Evolutionary conservation across 768 basidiomycete genomes (phyloP).

Genomic region (Clathrus columnatus): DNA sequence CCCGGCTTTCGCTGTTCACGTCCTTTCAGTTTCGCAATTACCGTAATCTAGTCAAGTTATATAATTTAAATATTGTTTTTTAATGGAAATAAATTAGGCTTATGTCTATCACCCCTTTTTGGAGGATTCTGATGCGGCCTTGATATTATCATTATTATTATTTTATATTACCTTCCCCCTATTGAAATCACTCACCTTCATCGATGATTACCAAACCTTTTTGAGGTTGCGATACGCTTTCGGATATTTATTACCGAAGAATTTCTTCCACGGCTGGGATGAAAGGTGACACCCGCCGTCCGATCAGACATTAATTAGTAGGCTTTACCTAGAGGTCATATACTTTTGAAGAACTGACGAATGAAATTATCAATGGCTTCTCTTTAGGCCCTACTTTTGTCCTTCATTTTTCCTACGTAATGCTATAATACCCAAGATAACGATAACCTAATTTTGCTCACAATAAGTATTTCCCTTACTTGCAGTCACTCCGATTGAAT

Average conservation of each 20-base stretch:
- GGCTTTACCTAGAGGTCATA: neutral
- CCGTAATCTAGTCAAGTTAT: too few species aligned
- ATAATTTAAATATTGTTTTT: too few species aligned
- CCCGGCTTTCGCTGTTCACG: too few species aligned
- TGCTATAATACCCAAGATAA: neutral
- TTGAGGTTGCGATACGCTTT: neutral
- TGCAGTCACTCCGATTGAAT: neutral
- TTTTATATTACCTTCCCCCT: neutral
- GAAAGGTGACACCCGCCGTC: slow-evolving; percentile 51
- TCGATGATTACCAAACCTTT: neutral
- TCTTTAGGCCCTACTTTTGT: neutral
- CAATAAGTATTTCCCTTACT: neutral
- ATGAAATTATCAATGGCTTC: neutral
- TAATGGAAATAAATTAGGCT: too few species aligned
- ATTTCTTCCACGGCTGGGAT: slow-evolving; percentile 40
- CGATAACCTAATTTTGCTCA: neutral
- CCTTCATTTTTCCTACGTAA: neutral
- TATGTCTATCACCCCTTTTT: too few species aligned
- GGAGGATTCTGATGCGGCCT: too few species aligned
- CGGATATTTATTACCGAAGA: slow-evolving; percentile 31
- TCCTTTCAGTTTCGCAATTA: too few species aligned
- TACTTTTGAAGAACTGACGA: neutral
- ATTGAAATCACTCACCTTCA: neutral
- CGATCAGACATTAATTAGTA: slow-evolving; percentile 29
- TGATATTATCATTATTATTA: too few species aligned